Evolutionary conservation across 371 early-diverging fungal species (phyloP).

Genomic region (Circinella umbellata): DNA sequence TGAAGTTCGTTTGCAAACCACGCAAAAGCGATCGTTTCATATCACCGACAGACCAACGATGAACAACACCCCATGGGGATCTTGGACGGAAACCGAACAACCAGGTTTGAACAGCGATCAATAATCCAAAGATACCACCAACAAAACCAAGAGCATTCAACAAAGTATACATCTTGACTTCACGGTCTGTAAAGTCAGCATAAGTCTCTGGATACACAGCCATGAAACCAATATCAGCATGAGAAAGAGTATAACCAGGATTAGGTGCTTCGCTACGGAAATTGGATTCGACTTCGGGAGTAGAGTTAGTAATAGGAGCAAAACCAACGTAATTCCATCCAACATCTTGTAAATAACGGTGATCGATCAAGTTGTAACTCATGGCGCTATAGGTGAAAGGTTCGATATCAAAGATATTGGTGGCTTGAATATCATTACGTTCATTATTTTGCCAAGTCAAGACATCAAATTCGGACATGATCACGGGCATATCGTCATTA

Average conservation of each 20-base stretch:
- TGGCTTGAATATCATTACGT: slow-evolving; percentile 46
- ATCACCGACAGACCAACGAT: slow-evolving; percentile 55
- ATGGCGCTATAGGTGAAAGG: slow-evolving; percentile 51
- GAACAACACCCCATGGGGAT: slow-evolving; percentile 57
- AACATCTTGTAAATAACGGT: slow-evolving; percentile 43
- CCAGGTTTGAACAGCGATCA: slow-evolving; percentile 51
- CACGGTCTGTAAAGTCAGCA: slow-evolving; percentile 36
- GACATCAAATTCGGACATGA: slow-evolving; percentile 35
- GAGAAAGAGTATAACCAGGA: slow-evolving; percentile 36
- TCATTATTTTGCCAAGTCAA: slow-evolving; percentile 45
- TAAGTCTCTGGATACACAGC: slow-evolving; percentile 37
- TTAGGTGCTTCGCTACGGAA: slow-evolving; percentile 51
- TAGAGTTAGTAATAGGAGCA: slow-evolving; percentile 46
- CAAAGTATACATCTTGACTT: slow-evolving; percentile 54
- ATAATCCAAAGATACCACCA: slow-evolving; percentile 56
- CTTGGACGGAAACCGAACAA: slow-evolving; percentile 54
- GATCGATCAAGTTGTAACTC: slow-evolving; percentile 44
- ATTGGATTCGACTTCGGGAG: slow-evolving; percentile 45
- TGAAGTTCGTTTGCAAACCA: slow-evolving; percentile 47
- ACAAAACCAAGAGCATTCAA: slow-evolving; percentile 55
- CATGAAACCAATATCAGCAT: slow-evolving; percentile 40
- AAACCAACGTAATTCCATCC: slow-evolving; percentile 63
- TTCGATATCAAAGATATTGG: slow-evolving; percentile 40
- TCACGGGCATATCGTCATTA: slow-evolving; percentile 27
- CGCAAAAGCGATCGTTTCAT: slow-evolving; percentile 46